A percentile compares a stretch with the other conserved stretches of the same genome.
phyloP scores from a whole-genome alignment of 345 rosid species.

The Brassica carinata region DNA sequence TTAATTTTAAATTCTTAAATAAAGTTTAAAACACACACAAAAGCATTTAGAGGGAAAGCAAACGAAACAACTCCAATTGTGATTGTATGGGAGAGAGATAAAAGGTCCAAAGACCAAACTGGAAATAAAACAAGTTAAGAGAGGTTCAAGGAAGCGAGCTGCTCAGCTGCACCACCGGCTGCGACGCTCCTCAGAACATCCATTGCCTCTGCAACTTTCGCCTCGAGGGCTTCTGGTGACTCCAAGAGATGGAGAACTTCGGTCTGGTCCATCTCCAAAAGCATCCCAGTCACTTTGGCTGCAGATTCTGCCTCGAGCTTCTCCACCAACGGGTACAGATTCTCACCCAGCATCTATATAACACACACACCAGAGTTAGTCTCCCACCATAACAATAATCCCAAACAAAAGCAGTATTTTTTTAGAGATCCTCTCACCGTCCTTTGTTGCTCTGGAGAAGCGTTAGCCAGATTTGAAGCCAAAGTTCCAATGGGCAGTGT shows the following conservation, averaged over 20 bases:
- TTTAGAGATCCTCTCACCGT: constrained; percentile 50
- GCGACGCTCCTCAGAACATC: constrained; percentile 85
- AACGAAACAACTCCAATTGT: constrained; percentile 14
- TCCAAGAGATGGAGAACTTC: constrained; percentile 93
- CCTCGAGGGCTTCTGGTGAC: constrained; percentile 89
- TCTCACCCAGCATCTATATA: constrained; percentile 86
- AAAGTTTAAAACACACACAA: constrained; percentile 2
- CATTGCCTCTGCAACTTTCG: constrained; percentile 94
- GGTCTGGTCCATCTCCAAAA: constrained; percentile 96
- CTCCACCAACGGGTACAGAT: constrained; percentile 90
- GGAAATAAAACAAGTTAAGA: constrained; percentile 2
- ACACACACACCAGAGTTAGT: neutral
- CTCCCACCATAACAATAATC: neutral
- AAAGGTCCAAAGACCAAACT: constrained; percentile 1
- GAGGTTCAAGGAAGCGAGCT: constrained; percentile 75
- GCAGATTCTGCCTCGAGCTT: constrained; percentile 89
- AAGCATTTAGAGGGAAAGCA: constrained; percentile 21
- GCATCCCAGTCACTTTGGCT: constrained; percentile 97
- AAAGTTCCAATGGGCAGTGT: constrained; percentile 74
- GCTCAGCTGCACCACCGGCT: constrained; percentile 70
- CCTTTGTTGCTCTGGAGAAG: constrained; percentile 86
- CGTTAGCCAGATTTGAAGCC: constrained; percentile 86
- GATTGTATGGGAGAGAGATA: neutral
- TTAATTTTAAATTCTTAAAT: neutral
- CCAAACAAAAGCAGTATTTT: neutral